A percentile compares a stretch with the other conserved stretches of the same genome.
These are phyloP conservation scores for Epichloe festucae DNA, from an alignment of 2,329 filamentous ascomycete species.

Conservation along the genomic window DNA sequence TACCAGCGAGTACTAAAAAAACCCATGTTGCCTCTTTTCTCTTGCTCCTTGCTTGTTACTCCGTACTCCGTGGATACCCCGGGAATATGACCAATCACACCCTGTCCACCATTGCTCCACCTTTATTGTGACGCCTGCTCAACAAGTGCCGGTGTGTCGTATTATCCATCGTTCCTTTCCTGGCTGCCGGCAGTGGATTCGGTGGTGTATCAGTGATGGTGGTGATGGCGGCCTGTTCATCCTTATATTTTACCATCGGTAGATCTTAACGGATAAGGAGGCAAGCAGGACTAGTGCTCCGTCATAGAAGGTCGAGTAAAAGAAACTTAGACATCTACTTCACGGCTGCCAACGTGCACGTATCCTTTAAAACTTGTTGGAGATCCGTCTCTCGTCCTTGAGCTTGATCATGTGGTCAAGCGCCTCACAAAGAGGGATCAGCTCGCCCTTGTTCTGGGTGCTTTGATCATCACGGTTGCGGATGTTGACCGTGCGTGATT, in stretches of 20 bases:
- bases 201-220: too few relatives aligned
- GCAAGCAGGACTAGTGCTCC: neutral
- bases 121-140: too few relatives aligned
- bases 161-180: neutral
- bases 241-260: neutral
- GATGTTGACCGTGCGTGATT: constrained; percentile 47
- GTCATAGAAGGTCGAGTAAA: neutral
- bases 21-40: too few relatives aligned
- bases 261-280: neutral
- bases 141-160: too few relatives aligned
- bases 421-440: constrained; percentile 42
- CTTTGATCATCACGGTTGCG: constrained; percentile 51
- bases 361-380: constrained; percentile 21
- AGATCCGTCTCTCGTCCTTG: constrained; percentile 30
- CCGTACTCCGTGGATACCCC: too few relatives aligned
- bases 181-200: neutral
- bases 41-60: too few relatives aligned
- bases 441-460: constrained; percentile 47
- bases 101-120: too few relatives aligned
- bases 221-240: too few relatives aligned
- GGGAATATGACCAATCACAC: too few relatives aligned
- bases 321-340: neutral
- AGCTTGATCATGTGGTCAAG: constrained; percentile 41
- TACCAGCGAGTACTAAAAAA: too few relatives aligned
- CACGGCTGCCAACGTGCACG: neutral